phyloP scores from a whole-genome alignment of 2,329 filamentous ascomycete genomes.

The Botryotinia globosa region DNA sequence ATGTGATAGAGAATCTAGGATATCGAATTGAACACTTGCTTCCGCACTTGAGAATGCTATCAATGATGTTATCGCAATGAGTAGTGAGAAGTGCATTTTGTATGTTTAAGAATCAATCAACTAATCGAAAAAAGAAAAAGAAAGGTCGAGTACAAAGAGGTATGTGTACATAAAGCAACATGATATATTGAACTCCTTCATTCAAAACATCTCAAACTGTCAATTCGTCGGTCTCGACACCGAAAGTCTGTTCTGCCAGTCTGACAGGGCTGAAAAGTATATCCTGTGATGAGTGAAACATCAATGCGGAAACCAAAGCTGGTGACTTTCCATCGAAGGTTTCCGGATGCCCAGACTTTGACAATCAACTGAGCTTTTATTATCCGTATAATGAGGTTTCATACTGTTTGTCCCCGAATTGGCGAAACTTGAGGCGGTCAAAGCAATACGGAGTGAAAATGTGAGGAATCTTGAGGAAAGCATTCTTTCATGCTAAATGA shows the following conservation, averaged over 20 bases:
- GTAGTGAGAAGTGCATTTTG: not conserved
- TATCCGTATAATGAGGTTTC: not conserved
- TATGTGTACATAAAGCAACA: not conserved
- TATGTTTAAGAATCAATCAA: not conserved
- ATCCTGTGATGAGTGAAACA: not conserved
- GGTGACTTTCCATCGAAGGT: too few relatives aligned
- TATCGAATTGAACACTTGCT: not conserved
- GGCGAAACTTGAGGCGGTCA: not conserved
- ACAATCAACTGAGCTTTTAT: not conserved
- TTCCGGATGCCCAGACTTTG: slow-evolving; percentile 12
- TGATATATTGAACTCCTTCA: not conserved
- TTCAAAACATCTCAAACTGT: not conserved
- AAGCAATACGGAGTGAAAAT: not conserved
- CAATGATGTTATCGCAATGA: not conserved
- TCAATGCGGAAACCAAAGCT: not conserved
- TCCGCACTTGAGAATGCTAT: not conserved
- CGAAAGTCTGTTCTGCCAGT: not conserved
- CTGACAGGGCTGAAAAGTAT: not conserved
- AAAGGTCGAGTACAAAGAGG: not conserved
- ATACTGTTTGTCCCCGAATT: not conserved
- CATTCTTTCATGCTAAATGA: not conserved
- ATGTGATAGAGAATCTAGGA: not conserved
- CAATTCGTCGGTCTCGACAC: not conserved
- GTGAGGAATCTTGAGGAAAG: not conserved
- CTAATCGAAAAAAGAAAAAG: not conserved